Evolutionary conservation across 768 basidiomycete species (phyloP).

Genomic region (Auriscalpium microsporum): DNA sequence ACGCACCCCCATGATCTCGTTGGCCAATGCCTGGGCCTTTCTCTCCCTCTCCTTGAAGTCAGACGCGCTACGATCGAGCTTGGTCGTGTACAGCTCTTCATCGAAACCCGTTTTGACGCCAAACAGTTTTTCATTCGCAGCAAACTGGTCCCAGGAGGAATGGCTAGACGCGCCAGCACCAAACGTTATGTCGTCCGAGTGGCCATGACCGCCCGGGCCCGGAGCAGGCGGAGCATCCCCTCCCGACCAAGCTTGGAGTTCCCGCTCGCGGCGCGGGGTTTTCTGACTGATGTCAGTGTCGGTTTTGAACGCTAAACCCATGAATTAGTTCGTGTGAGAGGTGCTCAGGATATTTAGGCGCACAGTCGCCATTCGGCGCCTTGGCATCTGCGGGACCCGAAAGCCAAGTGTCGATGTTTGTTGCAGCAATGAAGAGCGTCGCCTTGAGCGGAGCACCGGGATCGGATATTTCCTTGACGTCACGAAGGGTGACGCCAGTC

Average conservation of each 20-base stretch:
- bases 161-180: conserved; percentile 39
- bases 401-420: conserved; percentile 65
- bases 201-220: conserved; percentile 19
- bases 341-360: conserved; percentile 23
- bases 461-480: conserved; percentile 63
- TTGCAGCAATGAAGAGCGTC: conserved; percentile 55
- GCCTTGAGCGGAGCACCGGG: conserved; percentile 68
- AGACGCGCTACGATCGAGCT: conserved; percentile 71
- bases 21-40: conserved; percentile 80
- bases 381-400: conserved; percentile 69
- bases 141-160: conserved; percentile 83
- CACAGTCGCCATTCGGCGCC: conserved; percentile 63
- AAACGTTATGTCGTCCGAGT: conserved; percentile 64
- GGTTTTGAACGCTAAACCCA: conserved; percentile 57
- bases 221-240: conserved; percentile 27
- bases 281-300: conserved; percentile 70
- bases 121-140: conserved; percentile 86
- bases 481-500: conserved; percentile 64
- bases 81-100: conserved; percentile 93
- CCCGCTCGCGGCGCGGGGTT: conserved; percentile 52
- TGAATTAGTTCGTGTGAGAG: neutral
- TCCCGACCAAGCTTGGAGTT: conserved; percentile 73
- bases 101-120: conserved; percentile 88
- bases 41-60: conserved; percentile 87
- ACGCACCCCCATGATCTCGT: conserved; percentile 82